Evolutionary conservation across 176 grass and related monocot species (phyloP), one percentile per base, ranked within the genome.

Genomic region (Carex littledalei): DNA sequence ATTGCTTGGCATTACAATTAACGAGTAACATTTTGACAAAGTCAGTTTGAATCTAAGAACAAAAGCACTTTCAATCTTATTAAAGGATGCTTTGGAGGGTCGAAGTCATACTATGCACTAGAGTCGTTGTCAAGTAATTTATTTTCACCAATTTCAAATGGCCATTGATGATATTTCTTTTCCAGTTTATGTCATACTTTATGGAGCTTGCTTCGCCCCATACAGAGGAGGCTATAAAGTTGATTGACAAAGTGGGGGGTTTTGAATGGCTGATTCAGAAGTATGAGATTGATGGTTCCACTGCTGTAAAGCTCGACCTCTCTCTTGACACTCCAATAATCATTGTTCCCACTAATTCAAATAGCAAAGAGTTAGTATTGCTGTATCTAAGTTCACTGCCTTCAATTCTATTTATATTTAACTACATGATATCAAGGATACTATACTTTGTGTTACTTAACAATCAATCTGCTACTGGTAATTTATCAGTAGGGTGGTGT

Each of bases 131-230:
- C 31, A 77, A 53, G 22, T 26, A 55, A 54, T 22, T 76, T 49
- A 54, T 15, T 32, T 17, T 54, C 49, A 77, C 50, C 10, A 16
- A 77, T 77, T 22, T 68, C 31, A 49, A 55, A 77, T 77, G 73
- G 2, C 50, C 15, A 11, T 77, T 77, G 47, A 55, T 16, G 21
- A 12, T 45, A 54, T 59, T n/a, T 88, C 84, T 77, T 91, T 85
- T 88, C 59, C 88, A 98, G 95, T 91, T 98, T 74, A 93, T 90
- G 71, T 94, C 95, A 63, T 98, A 98, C 41, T 98, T 98, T 87
- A 94, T 98, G 95, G 95, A 98, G 86, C 95, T 98, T 86, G 95
- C 93, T 41, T 94, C 95, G 15, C 93, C 93, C 60, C 93, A 98
- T 85, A 93, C 93, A 58, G 91, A 98, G 88, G 95, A 98, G 74